Conservation (phyloP, 441 rosid species). For the Croton laevigatus region DNA sequence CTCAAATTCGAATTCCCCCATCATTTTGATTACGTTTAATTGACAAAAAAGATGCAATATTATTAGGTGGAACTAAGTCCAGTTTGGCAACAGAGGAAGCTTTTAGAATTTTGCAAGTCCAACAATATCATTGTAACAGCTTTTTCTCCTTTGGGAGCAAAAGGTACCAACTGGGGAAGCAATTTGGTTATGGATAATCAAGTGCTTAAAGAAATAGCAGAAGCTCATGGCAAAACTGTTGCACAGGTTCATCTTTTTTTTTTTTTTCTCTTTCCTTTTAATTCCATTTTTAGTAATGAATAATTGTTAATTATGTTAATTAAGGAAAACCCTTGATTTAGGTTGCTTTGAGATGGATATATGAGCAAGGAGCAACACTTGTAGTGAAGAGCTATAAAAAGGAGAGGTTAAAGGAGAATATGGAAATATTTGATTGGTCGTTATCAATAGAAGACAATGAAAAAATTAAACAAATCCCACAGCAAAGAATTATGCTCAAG, state of each 20-base stretch:
- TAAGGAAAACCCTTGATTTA: constrained; percentile 12
- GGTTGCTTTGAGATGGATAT: constrained; percentile 33
- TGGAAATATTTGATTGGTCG: constrained; percentile 30
- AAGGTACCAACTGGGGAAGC: constrained; percentile 25
- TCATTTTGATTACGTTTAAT: too few species aligned
- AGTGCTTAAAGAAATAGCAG: constrained; percentile 27
- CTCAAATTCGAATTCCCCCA: too few species aligned
- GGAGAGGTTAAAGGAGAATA: constrained; percentile 34
- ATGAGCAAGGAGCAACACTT: constrained; percentile 26
- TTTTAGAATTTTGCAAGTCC: constrained; percentile 27
- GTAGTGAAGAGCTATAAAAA: constrained; percentile 35
- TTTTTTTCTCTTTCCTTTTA: too few species aligned
- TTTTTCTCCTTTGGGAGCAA: constrained; percentile 30
- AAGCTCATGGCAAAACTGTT: constrained; percentile 27
- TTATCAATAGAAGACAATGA: constrained; percentile 18
- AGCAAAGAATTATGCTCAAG: constrained; percentile 8
- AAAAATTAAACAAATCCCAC: constrained; percentile 29
- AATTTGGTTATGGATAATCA: constrained; percentile 26
- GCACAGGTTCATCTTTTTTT: constrained; percentile 29
- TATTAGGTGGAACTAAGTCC: constrained; percentile 38
- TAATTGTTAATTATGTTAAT: too few species aligned
- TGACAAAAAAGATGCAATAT: background rate
- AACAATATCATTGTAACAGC: constrained; percentile 23
- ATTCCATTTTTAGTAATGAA: background rate
- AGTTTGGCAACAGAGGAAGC: constrained; percentile 38